A percentile compares a stretch with the other conserved stretches of the same genome.
Conservation (phyloP, 1,284 basidiomycete species). For the Ustilago shanxiensis region DNA sequence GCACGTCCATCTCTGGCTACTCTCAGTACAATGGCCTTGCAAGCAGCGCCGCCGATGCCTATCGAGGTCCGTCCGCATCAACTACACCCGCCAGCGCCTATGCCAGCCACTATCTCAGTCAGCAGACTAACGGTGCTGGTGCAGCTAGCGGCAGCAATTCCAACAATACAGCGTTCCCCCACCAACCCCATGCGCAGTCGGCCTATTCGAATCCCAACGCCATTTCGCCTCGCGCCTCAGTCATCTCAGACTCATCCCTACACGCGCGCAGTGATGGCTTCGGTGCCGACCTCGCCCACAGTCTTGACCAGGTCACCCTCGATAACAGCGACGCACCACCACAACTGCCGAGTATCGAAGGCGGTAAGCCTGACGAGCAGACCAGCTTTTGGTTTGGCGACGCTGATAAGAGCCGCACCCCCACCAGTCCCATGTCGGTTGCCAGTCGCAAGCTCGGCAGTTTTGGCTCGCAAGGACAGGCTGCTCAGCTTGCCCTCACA, state of each 20-base stretch:
- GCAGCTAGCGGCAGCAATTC: constrained; percentile 7
- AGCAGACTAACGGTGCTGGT: constrained; percentile 19
- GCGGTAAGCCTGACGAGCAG: constrained; percentile 33
- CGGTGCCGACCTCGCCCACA: constrained; percentile 17
- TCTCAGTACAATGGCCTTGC: constrained; percentile 33
- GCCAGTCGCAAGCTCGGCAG: constrained; percentile 40
- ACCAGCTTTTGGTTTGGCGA: constrained; percentile 47
- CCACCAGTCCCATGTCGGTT: constrained; percentile 37
- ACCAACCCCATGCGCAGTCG: constrained; percentile 5
- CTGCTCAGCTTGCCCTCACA: constrained; percentile 31
- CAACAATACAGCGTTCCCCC: constrained; percentile 7
- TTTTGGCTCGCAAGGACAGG: constrained; percentile 42
- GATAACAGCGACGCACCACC: constrained; percentile 37
- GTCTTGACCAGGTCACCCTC: constrained; percentile 23
- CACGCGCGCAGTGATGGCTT: constrained; percentile 9
- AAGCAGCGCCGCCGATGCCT: constrained; percentile 46
- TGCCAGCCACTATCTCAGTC: constrained; percentile 42
- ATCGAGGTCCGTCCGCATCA: constrained; percentile 20
- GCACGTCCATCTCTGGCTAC: constrained; percentile 33
- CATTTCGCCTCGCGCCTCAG: constrained; percentile 39
- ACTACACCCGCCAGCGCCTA: constrained; percentile 42
- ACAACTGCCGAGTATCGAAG: constrained; percentile 54
- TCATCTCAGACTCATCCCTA: constrained; percentile 20
- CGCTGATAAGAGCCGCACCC: constrained; percentile 15
- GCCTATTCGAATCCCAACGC: constrained; percentile 46